Evolutionary conservation across 495 filamentous ascomycete species (phyloP).

Genomic region (Staphylotrichum longicolle): DNA sequence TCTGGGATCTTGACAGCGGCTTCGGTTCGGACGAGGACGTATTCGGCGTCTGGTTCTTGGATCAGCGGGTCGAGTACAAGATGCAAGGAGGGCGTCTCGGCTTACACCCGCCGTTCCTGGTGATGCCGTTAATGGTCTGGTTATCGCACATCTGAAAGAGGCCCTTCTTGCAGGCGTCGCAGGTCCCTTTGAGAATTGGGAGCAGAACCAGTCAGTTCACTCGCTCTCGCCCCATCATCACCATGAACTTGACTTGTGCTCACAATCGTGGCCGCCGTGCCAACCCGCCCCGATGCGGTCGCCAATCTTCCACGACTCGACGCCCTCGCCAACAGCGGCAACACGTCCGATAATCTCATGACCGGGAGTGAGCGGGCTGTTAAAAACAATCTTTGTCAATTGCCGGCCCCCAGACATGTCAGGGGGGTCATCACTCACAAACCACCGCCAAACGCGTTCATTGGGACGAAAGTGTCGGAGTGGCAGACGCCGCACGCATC

Average conservation of each 20-base stretch:
- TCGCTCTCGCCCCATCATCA: background rate
- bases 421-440: slow-evolving; percentile 47
- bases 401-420: background rate
- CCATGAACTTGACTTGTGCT: background rate
- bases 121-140: slow-evolving; percentile 51
- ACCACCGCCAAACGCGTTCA: slow-evolving; percentile 68
- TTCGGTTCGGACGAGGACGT: slow-evolving; percentile 59
- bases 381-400: background rate
- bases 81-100: background rate
- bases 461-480: slow-evolving; percentile 72
- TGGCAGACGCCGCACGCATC: slow-evolving; percentile 72
- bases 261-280: slow-evolving; percentile 37
- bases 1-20: slow-evolving; percentile 60
- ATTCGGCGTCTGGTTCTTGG: slow-evolving; percentile 52
- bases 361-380: slow-evolving; percentile 44
- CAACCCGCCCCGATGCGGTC: slow-evolving; percentile 47
- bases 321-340: slow-evolving; percentile 58
- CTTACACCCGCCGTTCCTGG: slow-evolving; percentile 50
- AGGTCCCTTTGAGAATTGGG: slow-evolving; percentile 31
- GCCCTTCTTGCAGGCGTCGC: slow-evolving; percentile 49
- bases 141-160: slow-evolving; percentile 57
- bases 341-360: slow-evolving; percentile 54
- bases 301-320: slow-evolving; percentile 45
- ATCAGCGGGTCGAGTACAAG: background rate
- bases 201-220: slow-evolving; percentile 33